Percentiles rank a stretch among this genome's conserved stretches.
These are phyloP conservation scores for Schoenoplectus triqueter DNA, from an alignment of 202 grass and related monocot species.

Conservation along the genomic window DNA sequence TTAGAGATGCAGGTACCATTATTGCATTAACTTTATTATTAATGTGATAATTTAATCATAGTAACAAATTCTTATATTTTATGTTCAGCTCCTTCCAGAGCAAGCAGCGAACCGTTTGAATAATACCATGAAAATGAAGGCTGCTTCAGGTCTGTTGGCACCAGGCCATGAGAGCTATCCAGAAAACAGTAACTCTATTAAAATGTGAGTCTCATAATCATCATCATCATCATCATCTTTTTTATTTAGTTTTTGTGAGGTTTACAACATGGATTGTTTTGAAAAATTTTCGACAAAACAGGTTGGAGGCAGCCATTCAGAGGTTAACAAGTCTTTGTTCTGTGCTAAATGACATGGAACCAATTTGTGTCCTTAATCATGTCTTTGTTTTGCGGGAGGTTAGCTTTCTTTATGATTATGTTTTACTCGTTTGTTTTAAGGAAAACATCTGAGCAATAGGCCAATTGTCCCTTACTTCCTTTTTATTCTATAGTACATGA, in stretches of 20 bases:
- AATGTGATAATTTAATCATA: conserved; percentile 2
- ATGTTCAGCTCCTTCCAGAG: conserved; percentile 86
- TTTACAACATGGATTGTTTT: conserved; percentile 10
- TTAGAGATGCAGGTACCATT: conserved; percentile 93
- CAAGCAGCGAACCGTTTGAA: conserved; percentile 91
- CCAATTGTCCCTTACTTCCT: not conserved
- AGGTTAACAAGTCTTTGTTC: conserved; percentile 97
- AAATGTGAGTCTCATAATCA: conserved; percentile 67
- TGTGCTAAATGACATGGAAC: conserved; percentile 99
- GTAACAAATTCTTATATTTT: conserved; percentile 36
- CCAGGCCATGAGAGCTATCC: conserved; percentile 97
- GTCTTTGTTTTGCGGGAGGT: conserved; percentile 99
- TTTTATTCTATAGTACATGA: conserved; percentile 86
- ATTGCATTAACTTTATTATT: conserved; percentile 39
- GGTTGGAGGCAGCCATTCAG: conserved; percentile 97
- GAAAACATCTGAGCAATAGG: not conserved
- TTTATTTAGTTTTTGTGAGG: not conserved
- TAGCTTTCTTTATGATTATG: conserved; percentile 44
- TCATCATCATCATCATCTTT: not conserved
- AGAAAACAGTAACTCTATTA: conserved; percentile 91
- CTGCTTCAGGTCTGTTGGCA: conserved; percentile 63
- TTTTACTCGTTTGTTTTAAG: conserved; percentile 27
- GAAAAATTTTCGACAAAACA: conserved; percentile 51
- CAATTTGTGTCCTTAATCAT: conserved; percentile 98
- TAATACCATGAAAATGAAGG: conserved; percentile 74